A percentile compares a stretch with the other conserved stretches of the same genome.
phyloP scores from a whole-genome alignment of 2,329 filamentous ascomycete species.

The Penicillium sclerotigenum region DNA sequence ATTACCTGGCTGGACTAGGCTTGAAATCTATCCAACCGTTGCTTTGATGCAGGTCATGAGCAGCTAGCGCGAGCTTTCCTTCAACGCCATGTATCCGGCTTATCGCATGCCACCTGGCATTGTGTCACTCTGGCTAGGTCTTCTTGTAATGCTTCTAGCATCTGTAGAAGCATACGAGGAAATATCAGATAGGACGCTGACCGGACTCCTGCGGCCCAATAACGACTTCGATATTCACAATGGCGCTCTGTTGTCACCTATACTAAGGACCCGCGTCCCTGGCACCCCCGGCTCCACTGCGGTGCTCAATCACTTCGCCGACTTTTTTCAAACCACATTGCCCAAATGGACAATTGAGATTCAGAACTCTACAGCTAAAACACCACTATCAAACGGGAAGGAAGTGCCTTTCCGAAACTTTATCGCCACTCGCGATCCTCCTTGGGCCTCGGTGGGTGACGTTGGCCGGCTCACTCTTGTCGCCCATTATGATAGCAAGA shows the following conservation, averaged over 20 bases:
- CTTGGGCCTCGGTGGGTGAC: conserved; percentile 71
- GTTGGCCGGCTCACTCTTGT: conserved; percentile 79
- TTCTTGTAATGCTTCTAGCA: conserved; percentile 22
- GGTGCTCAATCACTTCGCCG: conserved; percentile 76
- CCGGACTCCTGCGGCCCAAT: conserved; percentile 66
- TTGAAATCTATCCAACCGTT: background rate
- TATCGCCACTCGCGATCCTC: conserved; percentile 82
- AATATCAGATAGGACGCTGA: conserved; percentile 73
- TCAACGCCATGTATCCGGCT: conserved; percentile 26
- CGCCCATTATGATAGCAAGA: conserved; percentile 90
- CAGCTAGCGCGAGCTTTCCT: conserved; percentile 3
- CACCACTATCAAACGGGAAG: conserved; percentile 67
- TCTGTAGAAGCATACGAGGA: conserved; percentile 50
- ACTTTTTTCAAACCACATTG: conserved; percentile 73
- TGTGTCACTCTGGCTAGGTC: conserved; percentile 25
- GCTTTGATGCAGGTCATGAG: conserved; percentile 12
- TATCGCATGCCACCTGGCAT: conserved; percentile 29
- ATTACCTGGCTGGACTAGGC: conserved; percentile 11
- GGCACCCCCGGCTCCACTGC: conserved; percentile 72
- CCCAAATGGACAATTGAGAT: conserved; percentile 76
- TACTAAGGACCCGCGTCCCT: conserved; percentile 82
- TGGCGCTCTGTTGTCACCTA: conserved; percentile 76
- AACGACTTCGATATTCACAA: conserved; percentile 74
- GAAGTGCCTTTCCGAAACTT: conserved; percentile 83
- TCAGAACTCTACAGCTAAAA: conserved; percentile 86